Evolutionary conservation across 805 yeast species (phyloP), one percentile per base, ranked within the genome.

Genomic region (Saturnispora sanitii): DNA sequence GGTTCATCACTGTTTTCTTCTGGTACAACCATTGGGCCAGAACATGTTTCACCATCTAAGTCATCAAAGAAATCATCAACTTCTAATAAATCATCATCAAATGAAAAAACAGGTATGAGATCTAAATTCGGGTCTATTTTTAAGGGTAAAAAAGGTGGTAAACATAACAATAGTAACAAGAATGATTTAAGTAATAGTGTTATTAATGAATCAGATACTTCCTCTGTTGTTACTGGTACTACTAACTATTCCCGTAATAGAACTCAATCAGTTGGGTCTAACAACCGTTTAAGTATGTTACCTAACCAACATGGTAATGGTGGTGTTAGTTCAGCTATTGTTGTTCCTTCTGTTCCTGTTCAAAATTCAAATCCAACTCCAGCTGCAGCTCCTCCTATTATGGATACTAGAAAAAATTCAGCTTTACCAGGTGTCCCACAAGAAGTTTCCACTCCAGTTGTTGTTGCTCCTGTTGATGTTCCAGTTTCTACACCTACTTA

Each of bases 61-160:
- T n/a, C n/a, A n/a, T n/a, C n/a, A n/a, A n/a, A n/a, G n/a, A n/a
- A n/a, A n/a, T n/a, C n/a, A n/a, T n/a, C n/a, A n/a, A n/a, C n/a
- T n/a, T n/a, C n/a, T n/a, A n/a, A n/a, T n/a, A n/a, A n/a, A n/a
- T n/a, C n/a, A n/a, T n/a, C n/a, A n/a, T n/a, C n/a, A n/a, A n/a
- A n/a, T n/a, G n/a, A n/a, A n/a, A 54, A 52, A 39, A 30, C 58
- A 35, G 70, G 68, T 35, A 58, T 83, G 51, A 75, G 75, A 58
- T 80, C 87, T 5, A 77, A 66, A 52, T 80, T 83, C 42, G 94
- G 94, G 8, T 79, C 92, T 1, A 73, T 83, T 46, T 77, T 83
- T 51, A 55, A 56, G 38, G 53, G 58, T 30, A 79, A 82, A 57
- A 41, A 33, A 26, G 77, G 75, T 27, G n/a, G n/a, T 6, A 12